phyloP scores from a whole-genome alignment of 306 rosid species.

The Hippophae gyantsensis region DNA sequence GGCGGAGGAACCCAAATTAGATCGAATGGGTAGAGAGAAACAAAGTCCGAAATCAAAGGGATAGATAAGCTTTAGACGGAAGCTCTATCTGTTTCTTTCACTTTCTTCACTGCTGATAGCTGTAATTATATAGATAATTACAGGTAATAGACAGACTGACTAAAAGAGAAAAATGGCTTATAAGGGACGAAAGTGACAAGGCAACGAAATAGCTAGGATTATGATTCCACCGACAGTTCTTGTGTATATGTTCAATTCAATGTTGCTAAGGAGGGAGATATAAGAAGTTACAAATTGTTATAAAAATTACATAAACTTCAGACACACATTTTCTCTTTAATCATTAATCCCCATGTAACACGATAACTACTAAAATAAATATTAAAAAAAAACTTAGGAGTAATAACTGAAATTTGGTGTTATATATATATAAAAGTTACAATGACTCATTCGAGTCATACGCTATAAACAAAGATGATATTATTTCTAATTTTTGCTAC shows the following conservation, averaged over 20 bases:
- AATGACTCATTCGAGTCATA: too few relatives aligned
- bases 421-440: too few relatives aligned
- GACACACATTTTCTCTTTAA: too few relatives aligned
- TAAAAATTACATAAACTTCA: too few relatives aligned
- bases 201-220: slow-evolving; percentile 25
- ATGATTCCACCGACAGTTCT: slow-evolving; percentile 51
- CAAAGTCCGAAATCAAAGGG: slow-evolving; percentile 3
- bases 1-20: background rate
- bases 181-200: slow-evolving; percentile 49
- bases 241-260: background rate
- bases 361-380: too few relatives aligned
- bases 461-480: too few relatives aligned
- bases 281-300: too few relatives aligned
- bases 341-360: too few relatives aligned
- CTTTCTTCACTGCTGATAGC: slow-evolving; percentile 28
- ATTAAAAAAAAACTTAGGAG: too few relatives aligned
- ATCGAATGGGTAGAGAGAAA: background rate
- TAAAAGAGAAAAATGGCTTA: slow-evolving; percentile 18
- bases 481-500: too few relatives aligned
- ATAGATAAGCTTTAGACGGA: slow-evolving; percentile 7
- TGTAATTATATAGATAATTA: slow-evolving; percentile 30
- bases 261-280: too few relatives aligned
- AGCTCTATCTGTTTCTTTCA: slow-evolving; percentile 19
- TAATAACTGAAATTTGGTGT: too few relatives aligned
- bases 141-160: background rate